Evolutionary conservation across 176 grass and related monocot species (phyloP), one percentile per base, ranked within the genome.

Genomic region (Triticum timopheevii): DNA sequence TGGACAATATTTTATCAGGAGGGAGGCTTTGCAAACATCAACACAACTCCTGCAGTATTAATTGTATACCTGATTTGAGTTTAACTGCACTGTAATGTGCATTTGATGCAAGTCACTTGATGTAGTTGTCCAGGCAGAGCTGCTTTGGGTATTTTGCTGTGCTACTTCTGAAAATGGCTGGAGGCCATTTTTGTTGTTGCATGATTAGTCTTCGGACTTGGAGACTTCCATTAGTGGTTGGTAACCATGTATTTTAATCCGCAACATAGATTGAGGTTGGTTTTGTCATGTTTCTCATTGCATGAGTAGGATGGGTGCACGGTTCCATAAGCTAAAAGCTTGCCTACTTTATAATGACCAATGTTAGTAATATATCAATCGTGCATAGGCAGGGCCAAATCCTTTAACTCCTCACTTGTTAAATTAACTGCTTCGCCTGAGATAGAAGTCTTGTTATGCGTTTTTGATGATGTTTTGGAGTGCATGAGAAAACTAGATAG

Each of bases 351-450:
- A 22, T 71, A 73, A 8, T 71, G 67, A 73, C n/a, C 30, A 77
- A 5, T 62, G 35, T 59, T 73, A 7, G 34, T 35, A 84, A 44
- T 70, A 59, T 74, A 74, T 16, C 23, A 73, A 75, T 59, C 69
- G 44, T 61, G 69, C 9, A 42, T 54, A 63, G 69, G 69, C 15
- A 42, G 35, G 45, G 69, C 6, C 23, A 61, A 11, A 66, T 65
- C 49, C 4, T 45, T 38, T 22, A 80, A 45, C 75, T 78, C 69
- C 56, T 65, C 42, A 76, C 15, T 52, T 66, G 11, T 8, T 9
- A 82, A 69, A 87, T 65, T 38, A 83, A 82, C 71, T 72, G 25
- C 24, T 45, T 80, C 16, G 19, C 22, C 68, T 87, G 61, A 64
- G 58, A 39, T 56, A 65, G 17, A 74, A 61, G 49, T 33, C 25